Percentiles rank a stretch among this genome's conserved stretches.
Conservation (phyloP, 2,329 filamentous ascomycete species). For the Domatiomyces catenatus region DNA sequence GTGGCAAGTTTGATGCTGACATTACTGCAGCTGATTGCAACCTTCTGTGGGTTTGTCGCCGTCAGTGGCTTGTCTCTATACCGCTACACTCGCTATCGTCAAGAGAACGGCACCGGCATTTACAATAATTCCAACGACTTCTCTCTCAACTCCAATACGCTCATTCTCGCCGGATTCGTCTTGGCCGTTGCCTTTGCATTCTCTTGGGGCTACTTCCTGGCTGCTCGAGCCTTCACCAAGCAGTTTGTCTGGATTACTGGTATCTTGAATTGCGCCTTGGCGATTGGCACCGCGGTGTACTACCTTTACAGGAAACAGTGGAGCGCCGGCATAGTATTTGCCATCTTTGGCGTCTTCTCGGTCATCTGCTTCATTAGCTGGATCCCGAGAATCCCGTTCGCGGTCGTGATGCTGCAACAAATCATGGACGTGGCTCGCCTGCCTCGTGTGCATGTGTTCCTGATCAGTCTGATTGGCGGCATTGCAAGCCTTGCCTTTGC, state of each 20-base stretch:
- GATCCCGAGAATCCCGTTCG: slow-evolving; percentile 83
- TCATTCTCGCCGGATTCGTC: slow-evolving; percentile 70
- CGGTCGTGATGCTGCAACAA: slow-evolving; percentile 74
- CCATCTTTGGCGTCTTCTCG: slow-evolving; percentile 66
- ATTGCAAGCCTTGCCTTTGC: slow-evolving; percentile 58
- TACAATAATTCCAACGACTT: slow-evolving; percentile 53
- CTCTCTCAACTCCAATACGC: slow-evolving; percentile 63
- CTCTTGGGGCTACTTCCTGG: slow-evolving; percentile 60
- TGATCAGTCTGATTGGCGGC: slow-evolving; percentile 72
- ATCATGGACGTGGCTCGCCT: slow-evolving; percentile 66
- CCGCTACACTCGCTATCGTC: slow-evolving; percentile 52
- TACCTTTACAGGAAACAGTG: slow-evolving; percentile 66
- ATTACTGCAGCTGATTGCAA: slow-evolving; percentile 45
- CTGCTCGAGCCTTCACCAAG: slow-evolving; percentile 66
- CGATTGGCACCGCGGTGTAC: slow-evolving; percentile 72
- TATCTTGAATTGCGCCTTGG: slow-evolving; percentile 71
- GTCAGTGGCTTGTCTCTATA: slow-evolving; percentile 62
- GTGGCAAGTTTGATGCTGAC: slow-evolving; percentile 3
- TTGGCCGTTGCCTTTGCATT: slow-evolving; percentile 58
- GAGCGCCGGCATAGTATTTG: slow-evolving; percentile 72
- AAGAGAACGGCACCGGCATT: slow-evolving; percentile 55
- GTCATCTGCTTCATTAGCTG: slow-evolving; percentile 74
- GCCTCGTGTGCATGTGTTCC: slow-evolving; percentile 67
- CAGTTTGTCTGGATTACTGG: slow-evolving; percentile 86
- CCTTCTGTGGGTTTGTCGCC: slow-evolving; percentile 57